Evolutionary conservation across 345 rosid genomes (phyloP).

Genomic region (Gossypium sturtianum): DNA sequence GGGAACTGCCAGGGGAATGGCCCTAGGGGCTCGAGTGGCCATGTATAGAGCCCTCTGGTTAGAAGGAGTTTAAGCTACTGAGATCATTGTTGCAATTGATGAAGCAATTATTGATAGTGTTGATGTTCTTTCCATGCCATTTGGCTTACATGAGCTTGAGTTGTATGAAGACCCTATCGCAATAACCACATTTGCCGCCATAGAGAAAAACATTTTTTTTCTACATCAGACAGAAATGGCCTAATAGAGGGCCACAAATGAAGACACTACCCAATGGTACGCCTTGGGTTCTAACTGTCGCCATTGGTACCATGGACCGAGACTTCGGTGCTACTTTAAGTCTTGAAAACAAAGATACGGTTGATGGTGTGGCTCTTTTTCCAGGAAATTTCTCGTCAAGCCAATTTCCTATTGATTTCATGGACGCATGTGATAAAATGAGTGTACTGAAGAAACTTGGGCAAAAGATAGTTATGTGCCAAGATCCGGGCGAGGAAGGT

Average conservation of each 20-base stretch:
- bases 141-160: constrained; percentile 28
- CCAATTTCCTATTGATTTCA: constrained; percentile 28
- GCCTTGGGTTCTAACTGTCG: constrained; percentile 42
- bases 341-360: constrained; percentile 14
- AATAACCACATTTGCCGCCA: constrained; percentile 42
- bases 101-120: constrained; percentile 42
- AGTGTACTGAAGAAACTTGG: constrained; percentile 16
- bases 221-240: constrained; percentile 28
- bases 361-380: constrained; percentile 32
- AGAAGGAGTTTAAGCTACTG: constrained; percentile 22
- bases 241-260: constrained; percentile 27
- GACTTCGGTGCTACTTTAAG: constrained; percentile 17
- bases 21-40: constrained; percentile 39
- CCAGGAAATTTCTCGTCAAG: constrained; percentile 17
- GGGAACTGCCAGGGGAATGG: constrained; percentile 37
- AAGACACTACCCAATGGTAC: constrained; percentile 33
- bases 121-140: constrained; percentile 41
- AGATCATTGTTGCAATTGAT: constrained; percentile 43
- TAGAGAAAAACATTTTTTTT: constrained; percentile 38
- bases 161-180: constrained; percentile 46
- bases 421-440: constrained; percentile 25
- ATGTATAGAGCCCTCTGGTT: constrained; percentile 46
- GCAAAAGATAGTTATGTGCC: constrained; percentile 39
- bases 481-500: constrained; percentile 18
- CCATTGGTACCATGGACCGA: constrained; percentile 36